Conservation (phyloP, 257 asterid species). For the Solanum chiquidenum region DNA sequence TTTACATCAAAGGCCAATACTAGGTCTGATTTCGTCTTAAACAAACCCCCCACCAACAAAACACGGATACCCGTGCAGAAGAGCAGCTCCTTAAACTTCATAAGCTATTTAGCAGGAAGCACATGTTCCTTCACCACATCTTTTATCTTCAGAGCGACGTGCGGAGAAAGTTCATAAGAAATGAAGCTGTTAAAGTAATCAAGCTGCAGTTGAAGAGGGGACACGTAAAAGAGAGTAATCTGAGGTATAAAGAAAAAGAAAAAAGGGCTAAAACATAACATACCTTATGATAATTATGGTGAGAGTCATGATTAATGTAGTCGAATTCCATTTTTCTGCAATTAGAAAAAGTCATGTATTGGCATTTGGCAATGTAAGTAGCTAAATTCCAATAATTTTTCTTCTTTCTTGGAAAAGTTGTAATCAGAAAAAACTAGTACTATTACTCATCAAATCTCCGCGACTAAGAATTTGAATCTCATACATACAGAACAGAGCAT, state of each 20-base stretch:
- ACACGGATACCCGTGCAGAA: not conserved
- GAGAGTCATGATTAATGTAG: not conserved
- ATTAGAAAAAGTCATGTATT: not conserved
- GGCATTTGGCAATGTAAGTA: no score
- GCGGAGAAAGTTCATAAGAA: not conserved
- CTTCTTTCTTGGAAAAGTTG: no score
- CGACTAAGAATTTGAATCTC: not conserved
- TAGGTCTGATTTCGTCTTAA: constrained; percentile 1
- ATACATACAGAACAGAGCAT: no score
- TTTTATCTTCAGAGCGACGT: not conserved
- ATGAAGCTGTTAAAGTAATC: not conserved
- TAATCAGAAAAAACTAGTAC: no score
- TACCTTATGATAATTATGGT: not conserved
- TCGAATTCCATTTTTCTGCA: not conserved
- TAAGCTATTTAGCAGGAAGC: constrained; percentile 37
- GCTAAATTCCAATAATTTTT: not conserved
- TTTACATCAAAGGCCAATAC: constrained; percentile 24
- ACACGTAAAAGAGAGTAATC: no score
- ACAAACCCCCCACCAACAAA: constrained; percentile 13
- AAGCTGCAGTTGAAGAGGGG: not conserved
- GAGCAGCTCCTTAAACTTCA: constrained; percentile 15
- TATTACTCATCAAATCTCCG: not conserved
- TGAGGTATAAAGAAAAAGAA: not conserved
- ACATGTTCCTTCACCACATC: constrained; percentile 11
- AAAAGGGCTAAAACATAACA: not conserved